Evolutionary conservation across 192 early-diverging fungal species (phyloP), one percentile per base, ranked within the genome.

Genomic region (Paraglomus occultum): DNA sequence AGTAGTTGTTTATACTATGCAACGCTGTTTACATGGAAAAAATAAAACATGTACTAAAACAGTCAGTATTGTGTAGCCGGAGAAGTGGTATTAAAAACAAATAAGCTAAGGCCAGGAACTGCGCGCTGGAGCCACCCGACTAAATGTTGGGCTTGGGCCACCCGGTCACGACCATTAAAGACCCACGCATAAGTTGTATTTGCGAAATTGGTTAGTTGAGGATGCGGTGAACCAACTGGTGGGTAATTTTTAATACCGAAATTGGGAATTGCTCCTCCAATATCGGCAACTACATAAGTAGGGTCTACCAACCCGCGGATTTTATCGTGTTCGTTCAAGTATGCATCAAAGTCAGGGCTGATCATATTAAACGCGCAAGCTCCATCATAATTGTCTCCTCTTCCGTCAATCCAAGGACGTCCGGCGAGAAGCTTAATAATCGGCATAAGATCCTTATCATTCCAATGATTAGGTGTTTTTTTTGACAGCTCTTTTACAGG

Each of bases 241-340:
- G n/a, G 51, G 51, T 52, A 52, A 12, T 52, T 52, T 10, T 52
- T 12, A 52, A 52, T 4, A 9, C 51, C 11, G 12, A 52, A 52
- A 52, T 52, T 52, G 51, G 51, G n/a, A 15, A n/a, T 52, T 20
- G 5, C 51, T 12, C 51, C n/a, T 10, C 22, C 22, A 20, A 52
- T 6, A 12, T n/a, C 17, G 15, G 51, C 6, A 9, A 52, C 18
- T 22, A 20, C 14, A 57, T 59, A 59, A 39, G 39, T 59, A 23
- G 57, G 39, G 57, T 59, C 57, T 3, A 59, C 5, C 11, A 59
- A 59, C 9, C 57, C 57, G 12, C 57, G 38, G 12, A 59, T 59
- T 2, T 59, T 0, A 42, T 59, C 57, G 11, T 59, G 10, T 15
- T 59, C 3, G 31, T 59, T 31, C 12, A 59, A 11, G 11, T 59